Conservation (phyloP, 2,329 filamentous ascomycete species). For the Fusarium poae region DNA sequence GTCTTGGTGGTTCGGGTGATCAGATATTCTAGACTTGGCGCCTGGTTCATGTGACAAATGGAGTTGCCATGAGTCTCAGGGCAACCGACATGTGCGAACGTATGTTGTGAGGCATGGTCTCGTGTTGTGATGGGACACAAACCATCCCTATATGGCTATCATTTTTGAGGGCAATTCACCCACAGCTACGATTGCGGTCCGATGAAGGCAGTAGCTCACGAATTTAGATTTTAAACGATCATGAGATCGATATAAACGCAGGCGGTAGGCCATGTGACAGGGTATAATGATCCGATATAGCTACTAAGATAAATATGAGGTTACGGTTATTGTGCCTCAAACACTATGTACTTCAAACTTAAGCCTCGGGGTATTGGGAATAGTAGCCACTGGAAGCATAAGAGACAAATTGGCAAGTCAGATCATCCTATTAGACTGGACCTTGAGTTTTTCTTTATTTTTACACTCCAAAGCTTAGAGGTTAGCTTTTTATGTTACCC, state of each 20-base stretch:
- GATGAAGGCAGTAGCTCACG: not conserved
- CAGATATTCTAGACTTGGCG: slow-evolving; percentile 5
- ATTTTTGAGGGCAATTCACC: not conserved
- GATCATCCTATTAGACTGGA: too few relatives aligned
- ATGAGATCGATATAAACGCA: not conserved
- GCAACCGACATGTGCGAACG: slow-evolving; percentile 19
- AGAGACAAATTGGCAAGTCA: too few relatives aligned
- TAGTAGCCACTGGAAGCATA: too few relatives aligned
- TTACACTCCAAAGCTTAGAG: too few relatives aligned
- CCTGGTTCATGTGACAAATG: slow-evolving; percentile 1
- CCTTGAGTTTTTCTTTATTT: too few relatives aligned
- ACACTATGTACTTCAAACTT: too few relatives aligned
- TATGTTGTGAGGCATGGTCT: not conserved
- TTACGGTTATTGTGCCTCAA: not conserved
- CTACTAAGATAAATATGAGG: not conserved
- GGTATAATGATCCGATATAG: not conserved
- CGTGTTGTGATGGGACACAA: not conserved
- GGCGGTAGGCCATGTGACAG: not conserved
- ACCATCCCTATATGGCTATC: not conserved
- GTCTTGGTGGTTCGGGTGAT: slow-evolving; percentile 11
- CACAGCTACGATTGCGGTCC: not conserved
- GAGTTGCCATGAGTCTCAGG: slow-evolving; percentile 10
- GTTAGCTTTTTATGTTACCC: too few relatives aligned
- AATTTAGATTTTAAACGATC: not conserved
- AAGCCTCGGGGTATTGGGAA: too few relatives aligned